Evolutionary conservation across 176 grass and related monocot genomes (phyloP), one percentile per base, ranked within the genome.

Genomic region (Lolium perenne): DNA sequence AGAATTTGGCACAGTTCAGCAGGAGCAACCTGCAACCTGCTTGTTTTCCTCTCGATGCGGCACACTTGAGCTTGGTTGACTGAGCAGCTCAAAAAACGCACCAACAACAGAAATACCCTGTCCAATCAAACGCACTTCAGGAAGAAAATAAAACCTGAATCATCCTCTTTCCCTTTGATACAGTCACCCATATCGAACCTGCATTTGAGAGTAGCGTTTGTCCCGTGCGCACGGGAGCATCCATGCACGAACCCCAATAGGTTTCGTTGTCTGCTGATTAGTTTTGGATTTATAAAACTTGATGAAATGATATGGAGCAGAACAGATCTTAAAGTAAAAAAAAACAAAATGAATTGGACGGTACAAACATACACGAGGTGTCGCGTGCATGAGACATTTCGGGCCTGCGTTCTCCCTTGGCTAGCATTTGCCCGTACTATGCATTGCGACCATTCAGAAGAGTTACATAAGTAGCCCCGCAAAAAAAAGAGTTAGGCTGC

Each of bases 101-200:
- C 92, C 97, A 86, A 99, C 71, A 25, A 94, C 94, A 84, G 97
- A 99, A 49, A 99, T 86, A 88, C 94, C 97, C 97, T 96, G 45
- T 65, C 16, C 11, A 55, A 57, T 69, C 62, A 68, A 79, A 64
- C 3, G 4, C 78, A 51, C 4, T 65, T 65, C 49, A 4, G 21
- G 58, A 67, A 14, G 26, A 14, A 29, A 47, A 66, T 3, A 3
- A 70, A 65, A 92, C 96, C 96, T 98, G 96, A 91, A 98, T 98
- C 96, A 98, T 98, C 48, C 96, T 93, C 88, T 92, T 98, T 55
- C 96, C 96, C 77, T 98, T 98, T n/a, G 84, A 98, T 98, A 83
- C 94, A 92, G 63, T 98, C 96, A 48, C 96, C 96, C 96, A 98
- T 95, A 83, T 95, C 96, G 51, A 88, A 41, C 29, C 29, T 29